Conservation (phyloP, 306 rosid genomes). For the Ziziphus jujuba region DNA sequence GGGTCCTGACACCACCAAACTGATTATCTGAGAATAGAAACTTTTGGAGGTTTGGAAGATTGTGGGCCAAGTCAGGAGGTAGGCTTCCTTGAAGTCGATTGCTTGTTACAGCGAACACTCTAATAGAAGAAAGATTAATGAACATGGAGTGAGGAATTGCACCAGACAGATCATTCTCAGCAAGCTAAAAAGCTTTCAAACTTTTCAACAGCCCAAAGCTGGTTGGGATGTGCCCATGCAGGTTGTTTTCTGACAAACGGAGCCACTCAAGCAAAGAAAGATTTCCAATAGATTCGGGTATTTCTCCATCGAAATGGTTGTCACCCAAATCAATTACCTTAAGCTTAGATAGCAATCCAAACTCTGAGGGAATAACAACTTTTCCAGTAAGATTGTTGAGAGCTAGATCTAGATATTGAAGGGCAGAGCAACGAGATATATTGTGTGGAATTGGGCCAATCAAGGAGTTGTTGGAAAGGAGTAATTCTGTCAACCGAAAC, state of each 20-base stretch:
- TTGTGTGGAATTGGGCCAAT: slow-evolving; percentile 21
- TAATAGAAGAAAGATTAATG: slow-evolving; percentile 30
- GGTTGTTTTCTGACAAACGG: not conserved
- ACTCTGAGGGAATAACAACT: not conserved
- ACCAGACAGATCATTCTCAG: slow-evolving; percentile 22
- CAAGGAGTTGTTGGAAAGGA: slow-evolving; percentile 9
- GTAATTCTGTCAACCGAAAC: not conserved
- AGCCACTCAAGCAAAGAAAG: slow-evolving; percentile 9
- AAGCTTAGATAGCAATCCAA: slow-evolving; percentile 16
- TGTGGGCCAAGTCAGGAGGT: slow-evolving; percentile 17
- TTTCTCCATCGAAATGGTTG: slow-evolving; percentile 22
- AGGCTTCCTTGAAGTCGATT: slow-evolving; percentile 33
- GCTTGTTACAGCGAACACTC: not conserved
- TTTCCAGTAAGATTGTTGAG: slow-evolving; percentile 10
- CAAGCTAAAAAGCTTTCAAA: not conserved
- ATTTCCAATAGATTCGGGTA: slow-evolving; percentile 29
- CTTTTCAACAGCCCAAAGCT: slow-evolving; percentile 25
- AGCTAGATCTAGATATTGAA: not conserved
- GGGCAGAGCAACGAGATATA: slow-evolving; percentile 22
- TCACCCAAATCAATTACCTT: not conserved
- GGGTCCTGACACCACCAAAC: too few relatives aligned
- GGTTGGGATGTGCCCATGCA: slow-evolving; percentile 30
- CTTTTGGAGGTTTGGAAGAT: slow-evolving; percentile 21
- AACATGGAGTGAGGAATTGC: slow-evolving; percentile 24
- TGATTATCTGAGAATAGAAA: not conserved